A percentile compares a stretch with the other conserved stretches of the same genome.
These are phyloP conservation scores for Plicaturopsis crispa DNA, from an alignment of 768 basidiomycete species.

Conservation along the genomic window DNA sequence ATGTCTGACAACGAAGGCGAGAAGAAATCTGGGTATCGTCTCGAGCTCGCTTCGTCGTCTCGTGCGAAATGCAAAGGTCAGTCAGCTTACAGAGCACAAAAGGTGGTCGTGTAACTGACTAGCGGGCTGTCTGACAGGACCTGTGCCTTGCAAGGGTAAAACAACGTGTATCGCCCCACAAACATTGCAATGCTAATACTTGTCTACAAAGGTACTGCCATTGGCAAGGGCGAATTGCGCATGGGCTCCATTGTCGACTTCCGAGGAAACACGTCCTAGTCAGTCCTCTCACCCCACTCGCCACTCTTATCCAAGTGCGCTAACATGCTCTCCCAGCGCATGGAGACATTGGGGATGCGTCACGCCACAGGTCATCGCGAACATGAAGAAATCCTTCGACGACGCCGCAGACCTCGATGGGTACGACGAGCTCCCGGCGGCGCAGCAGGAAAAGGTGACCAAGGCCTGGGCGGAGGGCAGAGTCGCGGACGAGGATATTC, in stretches of 20 bases:
- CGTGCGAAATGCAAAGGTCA: constrained; percentile 77
- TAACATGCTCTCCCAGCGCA: constrained; percentile 29
- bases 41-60: constrained; percentile 65
- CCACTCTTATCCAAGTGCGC: background rate
- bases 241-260: constrained; percentile 73
- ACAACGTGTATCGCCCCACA: too few species aligned
- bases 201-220: constrained; percentile 50
- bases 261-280: constrained; percentile 64
- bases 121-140: too few species aligned
- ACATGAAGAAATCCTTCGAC: constrained; percentile 57
- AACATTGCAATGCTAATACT: too few species aligned
- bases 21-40: constrained; percentile 61
- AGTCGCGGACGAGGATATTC: constrained; percentile 81
- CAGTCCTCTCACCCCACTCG: constrained; percentile 14
- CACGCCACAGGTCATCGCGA: constrained; percentile 59
- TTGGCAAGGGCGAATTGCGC: constrained; percentile 67
- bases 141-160: constrained; percentile 1
- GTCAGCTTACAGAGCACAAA: background rate
- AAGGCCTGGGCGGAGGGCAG: constrained; percentile 73
- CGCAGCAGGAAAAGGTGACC: constrained; percentile 63
- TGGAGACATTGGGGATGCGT: constrained; percentile 94
- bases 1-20: background rate
- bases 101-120: background rate
- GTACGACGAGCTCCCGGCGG: constrained; percentile 61
- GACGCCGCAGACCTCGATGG: constrained; percentile 74